Percentiles rank a stretch among this genome's conserved stretches.
These are phyloP conservation scores for Prototheca wickerhamii DNA, from an alignment of 163 green algal genomes.

Conservation along the genomic window DNA sequence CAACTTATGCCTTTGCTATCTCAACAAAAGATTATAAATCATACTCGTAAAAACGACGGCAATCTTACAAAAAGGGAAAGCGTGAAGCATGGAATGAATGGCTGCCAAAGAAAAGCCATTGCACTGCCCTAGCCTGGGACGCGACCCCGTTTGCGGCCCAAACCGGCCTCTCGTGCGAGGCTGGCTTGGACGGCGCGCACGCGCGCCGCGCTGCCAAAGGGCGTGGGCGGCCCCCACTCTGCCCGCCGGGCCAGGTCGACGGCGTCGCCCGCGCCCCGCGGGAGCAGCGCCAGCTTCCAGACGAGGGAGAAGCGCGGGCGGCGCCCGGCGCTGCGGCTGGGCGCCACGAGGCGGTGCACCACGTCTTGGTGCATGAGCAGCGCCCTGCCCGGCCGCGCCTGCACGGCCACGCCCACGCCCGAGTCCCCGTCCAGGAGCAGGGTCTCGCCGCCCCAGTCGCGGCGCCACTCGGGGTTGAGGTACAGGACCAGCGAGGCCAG, in stretches of 20 bases:
- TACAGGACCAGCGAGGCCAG: conserved; percentile 83
- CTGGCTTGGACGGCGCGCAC: conserved; percentile 15
- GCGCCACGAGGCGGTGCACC: conserved; percentile 51
- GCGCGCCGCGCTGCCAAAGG: conserved; percentile 33
- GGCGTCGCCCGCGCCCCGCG: neutral
- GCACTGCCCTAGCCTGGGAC: too few relatives aligned
- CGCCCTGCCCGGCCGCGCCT: conserved; percentile 30
- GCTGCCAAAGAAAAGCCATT: too few relatives aligned
- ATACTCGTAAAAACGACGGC: too few relatives aligned
- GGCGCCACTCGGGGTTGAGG: conserved; percentile 61
- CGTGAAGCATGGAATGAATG: too few relatives aligned
- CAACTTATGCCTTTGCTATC: too few relatives aligned
- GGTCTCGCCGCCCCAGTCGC: conserved; percentile 68
- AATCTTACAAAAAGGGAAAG: too few relatives aligned
- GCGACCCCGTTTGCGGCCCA: too few relatives aligned
- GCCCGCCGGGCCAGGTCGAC: conserved; percentile 25
- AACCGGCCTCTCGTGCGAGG: too few relatives aligned
- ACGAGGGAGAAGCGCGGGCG: conserved; percentile 68
- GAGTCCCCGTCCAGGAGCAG: conserved; percentile 68
- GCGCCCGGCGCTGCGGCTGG: conserved; percentile 26
- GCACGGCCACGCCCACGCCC: conserved; percentile 27
- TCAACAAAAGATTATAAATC: too few relatives aligned
- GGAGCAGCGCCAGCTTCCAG: conserved; percentile 50
- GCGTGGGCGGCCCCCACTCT: conserved; percentile 34
- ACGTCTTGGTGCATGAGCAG: conserved; percentile 73